Base-by-base conservation (phyloP, 2,329 filamentous ascomycete genomes). In the Cladosporium sp. region DNA sequence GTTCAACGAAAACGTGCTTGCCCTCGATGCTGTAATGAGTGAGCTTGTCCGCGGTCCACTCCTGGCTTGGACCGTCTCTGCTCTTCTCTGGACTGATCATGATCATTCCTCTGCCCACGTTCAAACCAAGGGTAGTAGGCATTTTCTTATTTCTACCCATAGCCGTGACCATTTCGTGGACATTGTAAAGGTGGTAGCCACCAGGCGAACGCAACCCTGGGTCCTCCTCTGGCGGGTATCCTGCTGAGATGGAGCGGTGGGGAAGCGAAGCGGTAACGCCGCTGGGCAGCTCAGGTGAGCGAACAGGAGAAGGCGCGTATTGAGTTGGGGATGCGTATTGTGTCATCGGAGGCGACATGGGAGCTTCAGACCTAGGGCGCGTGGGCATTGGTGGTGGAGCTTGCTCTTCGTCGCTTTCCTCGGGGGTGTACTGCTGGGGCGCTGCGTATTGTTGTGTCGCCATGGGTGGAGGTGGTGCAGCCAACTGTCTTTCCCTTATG, bases 141-240 rank as follows among this genome's bases (percentile, higher is more conserved):
- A 97, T 94, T 77, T 97, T 97, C 79, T 96, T 96, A 68, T 90
- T 88, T 78, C 96, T 96, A 57, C 93, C 93, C 85, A 96, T 92
- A 44, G 94, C 85, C n/a, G 91, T 93, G 4, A 96, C 85, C 89
- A 96, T 96, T 75, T 97, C 93, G 70, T 92, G 96, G 67, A 97
- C 92, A 67, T 96, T 97, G 75, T 97, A 97, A 73, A 97, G 80
- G 69, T 95, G 92, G 70, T 92, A 97, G 1, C 90, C 90, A 17
- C 90, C 89, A 4, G 90, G 89, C 1, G 87, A 86, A 28, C 57
- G 60, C 15, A 52, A 25, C 24, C 40, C 37, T 2, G 61, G 56
- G 12, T 59, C 57, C 15, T 58, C 52, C 34, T 62, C 55, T 35
- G 34, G 48, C 32, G 47, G 57, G 45, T 53, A 63, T 35, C 62